These are phyloP conservation scores for Margaritispora aquatica DNA, from an alignment of 495 filamentous ascomycete genomes.

Conservation along the genomic window DNA sequence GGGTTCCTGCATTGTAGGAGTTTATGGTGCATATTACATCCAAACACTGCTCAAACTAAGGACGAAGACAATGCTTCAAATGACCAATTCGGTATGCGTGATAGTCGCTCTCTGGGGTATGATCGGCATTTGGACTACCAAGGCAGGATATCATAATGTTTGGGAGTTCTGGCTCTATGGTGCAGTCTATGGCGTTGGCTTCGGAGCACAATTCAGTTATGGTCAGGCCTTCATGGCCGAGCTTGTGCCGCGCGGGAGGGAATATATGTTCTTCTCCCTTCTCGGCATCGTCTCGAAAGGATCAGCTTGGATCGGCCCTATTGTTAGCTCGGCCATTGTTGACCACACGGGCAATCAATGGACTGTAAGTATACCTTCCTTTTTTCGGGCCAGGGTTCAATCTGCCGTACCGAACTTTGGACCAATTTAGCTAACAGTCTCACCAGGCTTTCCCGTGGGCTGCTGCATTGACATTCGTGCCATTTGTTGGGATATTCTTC, in stretches of 20 bases:
- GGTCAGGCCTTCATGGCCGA: conserved; percentile 24
- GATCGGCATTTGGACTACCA: conserved; percentile 23
- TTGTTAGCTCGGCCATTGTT: conserved; percentile 20
- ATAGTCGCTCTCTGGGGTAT: conserved; percentile 19
- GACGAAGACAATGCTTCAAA: conserved; percentile 22
- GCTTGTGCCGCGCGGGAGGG: conserved; percentile 20
- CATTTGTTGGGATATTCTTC: conserved; percentile 24
- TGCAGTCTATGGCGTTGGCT: conserved; percentile 13
- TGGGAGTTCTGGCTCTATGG: conserved; percentile 26
- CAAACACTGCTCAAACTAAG: conserved; percentile 15
- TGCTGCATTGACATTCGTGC: conserved; percentile 19
- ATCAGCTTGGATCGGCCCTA: conserved; percentile 20
- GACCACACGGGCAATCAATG: conserved; percentile 22
- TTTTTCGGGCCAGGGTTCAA: background rate
- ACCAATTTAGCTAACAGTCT: background rate
- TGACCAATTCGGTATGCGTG: conserved; percentile 16
- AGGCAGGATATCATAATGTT: conserved; percentile 22
- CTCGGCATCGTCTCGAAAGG: conserved; percentile 21
- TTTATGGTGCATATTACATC: conserved; percentile 16
- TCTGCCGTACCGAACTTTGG: background rate
- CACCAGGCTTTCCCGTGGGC: conserved; percentile 15
- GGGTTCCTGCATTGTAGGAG: conserved; percentile 8
- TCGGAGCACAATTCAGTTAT: conserved; percentile 21
- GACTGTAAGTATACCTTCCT: conserved; percentile 3
- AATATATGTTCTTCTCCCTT: conserved; percentile 24